Evolutionary conservation across 768 basidiomycete species (phyloP), one percentile per base, ranked within the genome.

Genomic region (Phaeotremella fagi): DNA sequence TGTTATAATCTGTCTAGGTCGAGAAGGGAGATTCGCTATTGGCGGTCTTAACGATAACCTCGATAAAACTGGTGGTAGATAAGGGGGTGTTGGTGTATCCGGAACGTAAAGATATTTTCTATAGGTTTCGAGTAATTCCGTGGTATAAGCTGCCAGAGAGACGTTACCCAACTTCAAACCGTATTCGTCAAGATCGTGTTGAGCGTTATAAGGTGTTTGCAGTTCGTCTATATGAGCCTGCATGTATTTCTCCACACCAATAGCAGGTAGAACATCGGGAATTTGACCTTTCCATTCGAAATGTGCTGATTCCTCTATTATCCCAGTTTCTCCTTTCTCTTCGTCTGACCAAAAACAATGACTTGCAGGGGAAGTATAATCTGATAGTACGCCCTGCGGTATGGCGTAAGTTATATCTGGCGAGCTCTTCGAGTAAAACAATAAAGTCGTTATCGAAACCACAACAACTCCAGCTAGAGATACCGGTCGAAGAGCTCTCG

Each of bases 31-130:
- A 3, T 58, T 51, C 4, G 50, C 41, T 48, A 53, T 56, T 22
- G 66, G 66, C 20, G 66, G 63, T 2, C 61, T 45, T 3, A 68
- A 49, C 3, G 55, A 58, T 16, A 68, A 37, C n/a, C 66, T 58
- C 3, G 66, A 68, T 35, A 60, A 33, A 16, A 68, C 42, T 11
- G 53, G 66, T 9, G 57, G 50, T 24, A 68, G 33, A 47, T 45
- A 68, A n/a, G 48, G 46, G 16, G 48, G 58, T 18, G 29, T 45
- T 27, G 37, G 41, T 27, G 48, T 35, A 20, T 36, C 23, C 7
- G 57, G 54, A 4, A 58, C 33, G 1, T 44, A n/a, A 31, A 68
- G 60, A 28, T 61, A 64, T 15, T 44, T 20, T 20, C 43, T 25
- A 43, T 64, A 64, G 3, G 55, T 64, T 11, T 58, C 52, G 35